A percentile compares a stretch with the other conserved stretches of the same genome.
phyloP scores from a whole-genome alignment of 139 green algal species.

The Chlorella sp. region DNA sequence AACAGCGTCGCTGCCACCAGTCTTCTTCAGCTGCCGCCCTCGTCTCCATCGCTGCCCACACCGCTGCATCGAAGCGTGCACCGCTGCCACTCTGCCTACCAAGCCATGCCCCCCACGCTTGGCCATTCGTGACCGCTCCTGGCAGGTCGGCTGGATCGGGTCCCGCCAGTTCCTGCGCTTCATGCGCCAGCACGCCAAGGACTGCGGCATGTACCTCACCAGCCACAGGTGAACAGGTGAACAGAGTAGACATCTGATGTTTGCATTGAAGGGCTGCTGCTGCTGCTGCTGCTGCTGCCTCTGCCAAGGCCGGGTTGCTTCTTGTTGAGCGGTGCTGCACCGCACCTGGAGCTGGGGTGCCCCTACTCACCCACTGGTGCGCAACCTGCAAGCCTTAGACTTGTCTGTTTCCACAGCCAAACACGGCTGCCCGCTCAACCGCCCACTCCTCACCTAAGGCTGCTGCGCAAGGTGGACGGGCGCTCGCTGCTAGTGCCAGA shows the following conservation, averaged over 20 bases:
- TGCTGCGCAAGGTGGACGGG: slow-evolving; percentile 35
- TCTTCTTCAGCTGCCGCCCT: too few species aligned
- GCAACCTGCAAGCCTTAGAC: too few species aligned
- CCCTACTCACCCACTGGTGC: not conserved
- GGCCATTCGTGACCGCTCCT: not conserved
- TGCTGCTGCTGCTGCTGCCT: not conserved
- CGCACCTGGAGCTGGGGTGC: not conserved
- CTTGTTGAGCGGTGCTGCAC: not conserved
- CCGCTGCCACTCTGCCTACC: not conserved
- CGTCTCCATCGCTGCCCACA: not conserved
- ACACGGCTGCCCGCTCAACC: not conserved
- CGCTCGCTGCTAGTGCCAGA: slow-evolving; percentile 34
- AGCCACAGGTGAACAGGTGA: slow-evolving; percentile 42
- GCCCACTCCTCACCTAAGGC: slow-evolving; percentile 16
- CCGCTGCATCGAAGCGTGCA: not conserved
- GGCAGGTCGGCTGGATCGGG: slow-evolving; percentile 42
- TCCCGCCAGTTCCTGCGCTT: slow-evolving; percentile 41
- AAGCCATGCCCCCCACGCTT: not conserved
- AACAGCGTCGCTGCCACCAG: too few species aligned
- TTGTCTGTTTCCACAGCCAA: not conserved
- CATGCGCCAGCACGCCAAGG: slow-evolving; percentile 43
- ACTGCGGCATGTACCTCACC: slow-evolving; percentile 45
- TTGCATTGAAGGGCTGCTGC: too few species aligned
- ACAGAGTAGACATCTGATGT: too few species aligned
- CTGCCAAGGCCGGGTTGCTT: not conserved